Conservation (phyloP, 75 land plant genomes). For the Selaginella moellendorffii region DNA sequence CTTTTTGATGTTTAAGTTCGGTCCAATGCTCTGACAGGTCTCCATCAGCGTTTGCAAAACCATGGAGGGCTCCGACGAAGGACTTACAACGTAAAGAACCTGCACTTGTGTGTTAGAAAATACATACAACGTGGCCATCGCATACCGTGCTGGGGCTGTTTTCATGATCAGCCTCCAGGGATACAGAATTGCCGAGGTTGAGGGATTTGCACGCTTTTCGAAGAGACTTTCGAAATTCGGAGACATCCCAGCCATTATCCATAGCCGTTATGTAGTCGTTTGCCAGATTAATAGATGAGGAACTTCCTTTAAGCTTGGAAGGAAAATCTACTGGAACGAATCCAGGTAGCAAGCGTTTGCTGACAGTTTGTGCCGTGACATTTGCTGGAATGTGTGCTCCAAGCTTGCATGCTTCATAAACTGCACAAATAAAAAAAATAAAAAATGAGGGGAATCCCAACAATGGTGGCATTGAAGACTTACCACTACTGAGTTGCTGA, state of each 20-base stretch:
- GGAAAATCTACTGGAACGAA: slow-evolving; percentile 70
- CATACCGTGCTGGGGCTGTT: slow-evolving; percentile 56
- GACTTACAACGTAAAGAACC: slow-evolving; percentile 88
- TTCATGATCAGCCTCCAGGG: slow-evolving; percentile 45
- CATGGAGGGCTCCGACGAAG: slow-evolving; percentile 61
- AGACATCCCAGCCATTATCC: slow-evolving; percentile 63
- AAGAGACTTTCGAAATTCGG: slow-evolving; percentile 51
- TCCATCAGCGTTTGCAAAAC: slow-evolving; percentile 66
- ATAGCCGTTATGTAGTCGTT: slow-evolving; percentile 54
- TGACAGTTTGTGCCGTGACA: no score
- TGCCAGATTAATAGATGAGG: slow-evolving; percentile 40
- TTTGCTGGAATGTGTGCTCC: slow-evolving; percentile 52
- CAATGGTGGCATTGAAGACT: slow-evolving; percentile 7
- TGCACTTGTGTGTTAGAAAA: slow-evolving; percentile 13
- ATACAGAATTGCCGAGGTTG: slow-evolving; percentile 26
- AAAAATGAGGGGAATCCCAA: slow-evolving; percentile 41
- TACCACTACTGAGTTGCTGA: slow-evolving; percentile 84
- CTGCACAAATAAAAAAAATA: slow-evolving; percentile 28
- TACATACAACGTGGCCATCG: neutral
- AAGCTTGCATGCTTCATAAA: slow-evolving; percentile 81
- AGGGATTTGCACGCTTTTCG: slow-evolving; percentile 55
- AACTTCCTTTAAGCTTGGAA: slow-evolving; percentile 19
- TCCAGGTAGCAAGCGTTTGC: no score
- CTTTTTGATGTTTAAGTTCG: slow-evolving; percentile 1
- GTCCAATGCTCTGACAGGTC: slow-evolving; percentile 59